Conservation (phyloP, 129 eudicot species). For the Erigeron canadensis region DNA sequence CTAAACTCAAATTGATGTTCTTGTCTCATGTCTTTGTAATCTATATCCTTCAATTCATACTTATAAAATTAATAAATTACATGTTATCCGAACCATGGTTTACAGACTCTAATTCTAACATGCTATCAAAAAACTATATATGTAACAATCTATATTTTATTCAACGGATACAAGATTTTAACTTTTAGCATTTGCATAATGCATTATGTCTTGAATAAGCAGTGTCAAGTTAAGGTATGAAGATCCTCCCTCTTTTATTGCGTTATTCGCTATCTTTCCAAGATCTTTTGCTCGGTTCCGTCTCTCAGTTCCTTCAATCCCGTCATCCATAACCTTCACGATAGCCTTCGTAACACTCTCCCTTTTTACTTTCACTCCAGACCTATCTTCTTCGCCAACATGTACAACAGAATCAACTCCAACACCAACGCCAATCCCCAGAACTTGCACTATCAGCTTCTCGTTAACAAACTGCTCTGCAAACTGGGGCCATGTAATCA, state of each 20-base stretch:
- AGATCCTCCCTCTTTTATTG: conserved; percentile 52
- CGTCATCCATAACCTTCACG: conserved; percentile 27
- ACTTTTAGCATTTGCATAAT: not conserved
- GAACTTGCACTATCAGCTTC: conserved; percentile 22
- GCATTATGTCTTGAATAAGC: conserved; percentile 31
- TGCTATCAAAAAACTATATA: no score
- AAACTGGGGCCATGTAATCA: conserved; percentile 37
- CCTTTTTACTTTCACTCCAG: conserved; percentile 24
- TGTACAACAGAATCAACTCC: conserved; percentile 22
- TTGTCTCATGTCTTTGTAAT: not conserved
- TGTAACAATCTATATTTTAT: not conserved
- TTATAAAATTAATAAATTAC: no score
- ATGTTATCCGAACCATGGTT: no score
- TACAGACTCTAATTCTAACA: not conserved
- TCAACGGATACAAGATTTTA: not conserved
- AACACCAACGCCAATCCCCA: conserved; percentile 17
- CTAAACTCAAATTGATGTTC: not conserved
- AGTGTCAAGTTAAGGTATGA: conserved; percentile 35
- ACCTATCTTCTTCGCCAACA: conserved; percentile 19
- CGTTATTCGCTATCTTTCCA: conserved; percentile 35
- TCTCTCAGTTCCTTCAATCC: conserved; percentile 28
- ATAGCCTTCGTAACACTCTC: conserved; percentile 35
- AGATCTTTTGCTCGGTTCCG: conserved; percentile 35
- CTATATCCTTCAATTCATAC: no score
- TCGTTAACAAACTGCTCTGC: conserved; percentile 24